phyloP scores from a whole-genome alignment of 23 red algal genomes.

The Pyropia haitanensis region DNA sequence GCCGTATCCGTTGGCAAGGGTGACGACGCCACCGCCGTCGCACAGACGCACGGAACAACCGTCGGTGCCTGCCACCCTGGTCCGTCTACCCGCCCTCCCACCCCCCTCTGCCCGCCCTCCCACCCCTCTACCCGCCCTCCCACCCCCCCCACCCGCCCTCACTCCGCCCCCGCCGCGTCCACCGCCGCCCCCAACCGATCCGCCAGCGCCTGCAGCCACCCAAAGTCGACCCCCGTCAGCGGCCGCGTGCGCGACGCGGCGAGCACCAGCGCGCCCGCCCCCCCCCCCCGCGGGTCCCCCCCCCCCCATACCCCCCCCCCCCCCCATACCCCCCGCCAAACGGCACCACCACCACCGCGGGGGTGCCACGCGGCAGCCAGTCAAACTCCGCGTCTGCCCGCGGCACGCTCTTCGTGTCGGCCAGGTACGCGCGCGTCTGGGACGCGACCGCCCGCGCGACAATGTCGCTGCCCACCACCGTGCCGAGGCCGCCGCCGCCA shows the following conservation, averaged over 20 bases:
- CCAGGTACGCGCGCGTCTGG: constrained; percentile 42
- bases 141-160: background rate
- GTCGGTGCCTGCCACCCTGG: background rate
- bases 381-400: constrained; percentile 44
- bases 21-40: background rate
- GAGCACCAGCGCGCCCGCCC: constrained; percentile 19
- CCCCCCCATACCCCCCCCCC: background rate
- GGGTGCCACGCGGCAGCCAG: constrained; percentile 14
- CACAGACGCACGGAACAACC: background rate
- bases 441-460: constrained; percentile 12
- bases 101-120: background rate
- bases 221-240: constrained; percentile 40
- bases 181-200: background rate
- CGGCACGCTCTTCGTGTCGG: constrained; percentile 63
- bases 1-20: background rate
- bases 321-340: background rate
- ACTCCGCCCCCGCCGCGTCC: background rate
- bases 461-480: constrained; percentile 6
- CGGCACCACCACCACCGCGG: background rate
- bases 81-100: background rate
- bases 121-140: background rate
- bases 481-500: constrained; percentile 1
- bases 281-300: background rate
- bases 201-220: constrained; percentile 1
- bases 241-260: constrained; percentile 39